Percentiles rank a stretch among this genome's conserved stretches.
These are phyloP conservation scores for Brassica incana DNA, from an alignment of 345 rosid species.

Conservation along the genomic window DNA sequence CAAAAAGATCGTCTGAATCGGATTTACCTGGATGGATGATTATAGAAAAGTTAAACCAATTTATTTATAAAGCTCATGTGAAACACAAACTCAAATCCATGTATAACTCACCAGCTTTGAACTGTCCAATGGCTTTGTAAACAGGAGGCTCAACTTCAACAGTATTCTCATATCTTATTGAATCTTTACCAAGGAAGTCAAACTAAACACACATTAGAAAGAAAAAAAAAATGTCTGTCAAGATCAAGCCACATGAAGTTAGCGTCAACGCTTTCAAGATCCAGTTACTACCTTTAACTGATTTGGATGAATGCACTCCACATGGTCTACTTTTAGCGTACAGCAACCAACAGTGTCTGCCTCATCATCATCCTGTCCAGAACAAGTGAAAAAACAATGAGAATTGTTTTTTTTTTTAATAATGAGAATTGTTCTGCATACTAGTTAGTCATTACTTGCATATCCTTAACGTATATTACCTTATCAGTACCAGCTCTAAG, in stretches of 20 bases:
- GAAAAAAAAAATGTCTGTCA: background rate
- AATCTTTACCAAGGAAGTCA: conserved; percentile 99
- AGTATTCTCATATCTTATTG: conserved; percentile 80
- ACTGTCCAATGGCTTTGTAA: conserved; percentile 77
- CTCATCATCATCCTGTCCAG: conserved; percentile 80
- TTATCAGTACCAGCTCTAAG: conserved; percentile 99
- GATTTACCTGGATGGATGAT: conserved; percentile 53
- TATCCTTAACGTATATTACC: conserved; percentile 46
- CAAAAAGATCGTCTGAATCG: conserved; percentile 67
- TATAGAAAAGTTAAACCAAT: background rate
- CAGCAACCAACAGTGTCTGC: conserved; percentile 99
- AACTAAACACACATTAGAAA: conserved; percentile 54
- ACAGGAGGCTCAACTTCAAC: conserved; percentile 87
- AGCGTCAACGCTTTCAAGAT: background rate
- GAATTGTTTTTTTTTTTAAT: background rate
- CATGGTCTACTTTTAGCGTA: conserved; percentile 86
- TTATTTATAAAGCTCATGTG: background rate
- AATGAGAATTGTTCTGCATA: background rate
- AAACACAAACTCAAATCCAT: conserved; percentile 4
- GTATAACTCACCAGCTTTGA: conserved; percentile 57
- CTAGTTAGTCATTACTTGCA: background rate
- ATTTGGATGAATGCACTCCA: conserved; percentile 78
- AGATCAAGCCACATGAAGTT: background rate
- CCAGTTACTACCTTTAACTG: conserved; percentile 57
- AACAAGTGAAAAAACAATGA: background rate